A percentile compares a stretch with the other conserved stretches of the same genome.
These are phyloP conservation scores for Hortiboletus campestris DNA, from an alignment of 768 basidiomycete species.

Conservation along the genomic window DNA sequence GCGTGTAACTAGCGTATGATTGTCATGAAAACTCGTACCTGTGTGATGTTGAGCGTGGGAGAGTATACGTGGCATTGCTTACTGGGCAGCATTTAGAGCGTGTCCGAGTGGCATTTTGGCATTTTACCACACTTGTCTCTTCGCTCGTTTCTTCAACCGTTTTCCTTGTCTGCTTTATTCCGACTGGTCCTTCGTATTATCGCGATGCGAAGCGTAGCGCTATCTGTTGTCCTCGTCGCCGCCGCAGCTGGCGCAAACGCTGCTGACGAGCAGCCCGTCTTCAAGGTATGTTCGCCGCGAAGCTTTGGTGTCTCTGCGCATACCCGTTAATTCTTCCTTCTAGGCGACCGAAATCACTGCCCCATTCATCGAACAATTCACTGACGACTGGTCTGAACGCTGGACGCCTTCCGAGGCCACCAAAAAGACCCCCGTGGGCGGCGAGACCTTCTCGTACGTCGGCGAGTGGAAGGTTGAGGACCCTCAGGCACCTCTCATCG, in stretches of 20 bases:
- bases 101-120: slow-evolving; percentile 10
- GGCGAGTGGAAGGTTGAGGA: slow-evolving; percentile 98
- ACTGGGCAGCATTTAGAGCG: slow-evolving; percentile 37
- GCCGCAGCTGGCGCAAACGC: slow-evolving; percentile 65
- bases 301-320: background rate
- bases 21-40: background rate
- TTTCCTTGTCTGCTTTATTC: slow-evolving; percentile 31
- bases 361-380: slow-evolving; percentile 96
- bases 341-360: slow-evolving; percentile 80
- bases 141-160: slow-evolving; percentile 35
- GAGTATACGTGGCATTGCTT: slow-evolving; percentile 45
- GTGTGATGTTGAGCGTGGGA: slow-evolving; percentile 32
- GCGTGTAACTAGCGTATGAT: slow-evolving; percentile 9
- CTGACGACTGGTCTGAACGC: slow-evolving; percentile 81
- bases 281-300: slow-evolving; percentile 51
- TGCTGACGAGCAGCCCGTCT: slow-evolving; percentile 59
- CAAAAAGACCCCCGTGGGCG: slow-evolving; percentile 94
- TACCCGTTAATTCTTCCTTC: slow-evolving; percentile 1
- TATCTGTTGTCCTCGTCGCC: slow-evolving; percentile 67
- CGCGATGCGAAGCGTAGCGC: slow-evolving; percentile 82
- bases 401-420: slow-evolving; percentile 98
- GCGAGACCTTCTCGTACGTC: slow-evolving; percentile 96
- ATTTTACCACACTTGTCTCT: slow-evolving; percentile 31
- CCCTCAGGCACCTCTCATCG: slow-evolving; percentile 68
- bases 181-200: slow-evolving; percentile 67